These are phyloP conservation scores for Salix purpurea DNA, from an alignment of 345 rosid species.

Conservation along the genomic window DNA sequence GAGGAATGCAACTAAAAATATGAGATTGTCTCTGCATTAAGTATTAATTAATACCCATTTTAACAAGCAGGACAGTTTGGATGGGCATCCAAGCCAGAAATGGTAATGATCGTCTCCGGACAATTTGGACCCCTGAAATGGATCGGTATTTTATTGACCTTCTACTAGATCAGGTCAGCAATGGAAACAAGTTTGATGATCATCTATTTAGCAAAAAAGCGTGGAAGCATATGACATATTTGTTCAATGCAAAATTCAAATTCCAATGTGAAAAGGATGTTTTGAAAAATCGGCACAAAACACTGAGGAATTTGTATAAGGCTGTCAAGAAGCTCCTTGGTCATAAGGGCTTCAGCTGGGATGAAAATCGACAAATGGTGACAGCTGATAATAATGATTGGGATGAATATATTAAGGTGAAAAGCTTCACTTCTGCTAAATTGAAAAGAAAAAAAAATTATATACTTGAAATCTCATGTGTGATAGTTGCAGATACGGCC, in stretches of 20 bases:
- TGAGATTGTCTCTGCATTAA: too few relatives aligned
- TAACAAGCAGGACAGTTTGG: not conserved
- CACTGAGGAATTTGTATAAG: constrained; percentile 57
- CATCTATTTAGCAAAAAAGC: constrained; percentile 74
- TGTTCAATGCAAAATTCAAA: constrained; percentile 60
- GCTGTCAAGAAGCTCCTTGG: constrained; percentile 53
- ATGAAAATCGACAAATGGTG: constrained; percentile 60
- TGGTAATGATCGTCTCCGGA: constrained; percentile 50
- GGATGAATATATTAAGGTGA: constrained; percentile 74
- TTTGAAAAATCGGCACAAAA: constrained; percentile 64
- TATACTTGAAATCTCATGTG: constrained; percentile 13
- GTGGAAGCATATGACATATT: constrained; percentile 69
- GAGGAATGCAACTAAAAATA: too few relatives aligned
- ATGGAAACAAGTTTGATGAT: constrained; percentile 70
- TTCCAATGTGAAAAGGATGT: constrained; percentile 64
- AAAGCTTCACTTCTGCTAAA: not conserved
- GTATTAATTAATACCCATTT: not conserved
- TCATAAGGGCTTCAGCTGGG: constrained; percentile 65
- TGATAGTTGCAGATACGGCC: constrained; percentile 45
- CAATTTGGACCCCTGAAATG: constrained; percentile 88
- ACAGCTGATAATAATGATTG: constrained; percentile 55
- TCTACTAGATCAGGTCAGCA: constrained; percentile 61
- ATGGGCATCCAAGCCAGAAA: constrained; percentile 37
- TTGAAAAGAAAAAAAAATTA: not conserved
- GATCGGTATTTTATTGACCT: constrained; percentile 71